Evolutionary conservation across 2,329 filamentous ascomycete genomes (phyloP), one percentile per base, ranked within the genome.

Genomic region (Diplodia intermedia): DNA sequence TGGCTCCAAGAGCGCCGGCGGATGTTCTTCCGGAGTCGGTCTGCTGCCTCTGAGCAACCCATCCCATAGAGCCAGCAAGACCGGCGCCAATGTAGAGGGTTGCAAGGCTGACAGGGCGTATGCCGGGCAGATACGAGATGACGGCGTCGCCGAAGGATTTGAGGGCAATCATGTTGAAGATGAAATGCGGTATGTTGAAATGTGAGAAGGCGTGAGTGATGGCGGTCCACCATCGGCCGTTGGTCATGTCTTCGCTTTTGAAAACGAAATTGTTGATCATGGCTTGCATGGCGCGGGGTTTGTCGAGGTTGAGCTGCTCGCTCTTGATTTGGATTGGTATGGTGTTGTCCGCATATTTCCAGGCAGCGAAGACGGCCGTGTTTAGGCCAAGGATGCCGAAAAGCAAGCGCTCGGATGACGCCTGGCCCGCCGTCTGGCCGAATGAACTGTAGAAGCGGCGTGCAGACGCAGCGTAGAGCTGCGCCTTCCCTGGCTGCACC

Each of bases 181-280:
- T 66, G 53, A 83, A 72, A 70, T 84, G 82, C 1, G 68, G 18
- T 1, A 75, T 15, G 4, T 73, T 65, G 2, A 70, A 26, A 62
- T 84, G 82, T 1, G 78, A 78, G 70, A 83, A 82, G 15, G 75
- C 75, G 12, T 71, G 73, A 0, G 82, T 82, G 43, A 84, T 9
- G 2, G 78, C 11, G 12, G 55, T 53, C 55, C 55, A 67, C 55
- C 56, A 67, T 18, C 73, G 72, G 5, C 78, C 77, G 23, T 72
- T 69, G 18, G 71, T 38, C 60, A 77, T 38, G 66, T 77, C 72
- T 1, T 67, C 55, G 20, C 72, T 60, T 20, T 76, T 79, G 9
- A 80, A 68, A 0, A 76, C 73, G 71, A 78, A 77, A 71, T 81
- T 72, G 9, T 72, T 36, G n/a, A 12, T 5, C 40, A 55, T 12